Evolutionary conservation across 352 stramenopile genomes (phyloP).

Genomic region (Pythium vanterpoolii): DNA sequence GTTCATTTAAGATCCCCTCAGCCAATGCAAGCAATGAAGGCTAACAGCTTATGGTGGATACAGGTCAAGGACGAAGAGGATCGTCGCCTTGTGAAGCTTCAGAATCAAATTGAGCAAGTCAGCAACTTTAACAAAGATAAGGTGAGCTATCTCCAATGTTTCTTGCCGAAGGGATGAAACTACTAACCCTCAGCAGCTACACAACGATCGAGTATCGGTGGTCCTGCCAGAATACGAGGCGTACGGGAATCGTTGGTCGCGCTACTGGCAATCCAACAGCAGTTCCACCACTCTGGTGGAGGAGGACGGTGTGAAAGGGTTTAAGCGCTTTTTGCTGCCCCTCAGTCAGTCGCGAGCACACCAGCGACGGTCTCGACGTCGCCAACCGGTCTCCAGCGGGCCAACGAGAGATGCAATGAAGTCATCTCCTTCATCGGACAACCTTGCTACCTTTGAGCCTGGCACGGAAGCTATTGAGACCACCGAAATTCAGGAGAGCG

Average conservation of each 20-base stretch:
- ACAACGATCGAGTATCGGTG: constrained; percentile 57
- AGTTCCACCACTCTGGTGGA: constrained; percentile 33
- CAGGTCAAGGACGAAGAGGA: constrained; percentile 94
- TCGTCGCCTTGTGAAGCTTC: constrained; percentile 89
- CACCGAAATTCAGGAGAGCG: constrained; percentile 26
- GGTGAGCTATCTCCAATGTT: constrained; percentile 24
- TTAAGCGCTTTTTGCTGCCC: constrained; percentile 38
- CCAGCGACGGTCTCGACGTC: constrained; percentile 36
- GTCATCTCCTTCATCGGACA: constrained; percentile 22
- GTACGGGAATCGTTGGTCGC: constrained; percentile 31
- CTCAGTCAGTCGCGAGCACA: constrained; percentile 27
- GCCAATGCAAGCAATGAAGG: not conserved
- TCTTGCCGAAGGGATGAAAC: not conserved
- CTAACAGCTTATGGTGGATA: not conserved
- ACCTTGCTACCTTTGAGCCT: constrained; percentile 16
- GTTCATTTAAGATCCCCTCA: not conserved
- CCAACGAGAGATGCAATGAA: constrained; percentile 26
- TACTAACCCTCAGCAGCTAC: constrained; percentile 33
- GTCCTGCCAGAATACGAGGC: constrained; percentile 64
- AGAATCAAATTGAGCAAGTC: constrained; percentile 89
- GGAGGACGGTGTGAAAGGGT: constrained; percentile 34
- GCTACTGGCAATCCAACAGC: constrained; percentile 18
- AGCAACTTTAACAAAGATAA: constrained; percentile 82
- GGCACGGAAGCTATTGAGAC: not conserved
- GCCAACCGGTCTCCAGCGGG: constrained; percentile 19